These are phyloP conservation scores for Pseudognaphalium luteoalbum DNA, from an alignment of 129 eudicot genomes.

Conservation along the genomic window DNA sequence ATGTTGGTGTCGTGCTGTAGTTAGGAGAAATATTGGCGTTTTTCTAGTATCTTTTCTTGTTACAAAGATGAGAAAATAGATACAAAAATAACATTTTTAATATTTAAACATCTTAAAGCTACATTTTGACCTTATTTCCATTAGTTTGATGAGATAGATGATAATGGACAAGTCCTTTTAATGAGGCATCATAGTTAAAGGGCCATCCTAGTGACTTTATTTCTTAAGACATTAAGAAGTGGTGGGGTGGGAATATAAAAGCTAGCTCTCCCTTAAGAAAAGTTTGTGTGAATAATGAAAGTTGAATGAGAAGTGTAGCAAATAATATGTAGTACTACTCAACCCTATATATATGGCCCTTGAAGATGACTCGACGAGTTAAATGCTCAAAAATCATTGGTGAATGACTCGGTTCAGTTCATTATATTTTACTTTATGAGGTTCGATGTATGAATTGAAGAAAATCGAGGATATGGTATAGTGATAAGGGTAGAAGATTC, in stretches of 20 bases:
- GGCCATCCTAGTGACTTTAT: slow-evolving; percentile 34
- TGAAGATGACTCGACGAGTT: slow-evolving; percentile 22
- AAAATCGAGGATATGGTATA: not conserved
- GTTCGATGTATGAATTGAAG: not conserved
- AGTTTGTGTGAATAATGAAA: slow-evolving; percentile 26
- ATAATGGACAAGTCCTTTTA: slow-evolving; percentile 27
- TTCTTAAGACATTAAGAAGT: slow-evolving; percentile 31
- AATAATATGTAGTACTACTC: slow-evolving; percentile 28
- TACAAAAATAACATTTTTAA: no score
- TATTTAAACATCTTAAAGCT: no score
- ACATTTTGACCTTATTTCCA: no score
- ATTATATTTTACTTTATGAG: slow-evolving; percentile 2
- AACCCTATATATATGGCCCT: slow-evolving; percentile 9
- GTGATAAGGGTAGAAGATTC: slow-evolving; percentile 1
- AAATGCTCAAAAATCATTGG: slow-evolving; percentile 2
- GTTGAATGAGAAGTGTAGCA: slow-evolving; percentile 23
- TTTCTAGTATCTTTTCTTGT: not conserved
- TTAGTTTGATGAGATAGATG: not conserved
- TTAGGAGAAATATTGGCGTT: not conserved
- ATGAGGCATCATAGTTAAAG: slow-evolving; percentile 27
- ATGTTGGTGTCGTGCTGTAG: not conserved
- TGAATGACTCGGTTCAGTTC: slow-evolving; percentile 7
- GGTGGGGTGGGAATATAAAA: slow-evolving; percentile 31
- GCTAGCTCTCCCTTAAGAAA: not conserved
- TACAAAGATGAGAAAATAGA: not conserved